These are phyloP conservation scores for Naganishia onofrii DNA, from an alignment of 768 basidiomycete genomes.

Conservation along the genomic window DNA sequence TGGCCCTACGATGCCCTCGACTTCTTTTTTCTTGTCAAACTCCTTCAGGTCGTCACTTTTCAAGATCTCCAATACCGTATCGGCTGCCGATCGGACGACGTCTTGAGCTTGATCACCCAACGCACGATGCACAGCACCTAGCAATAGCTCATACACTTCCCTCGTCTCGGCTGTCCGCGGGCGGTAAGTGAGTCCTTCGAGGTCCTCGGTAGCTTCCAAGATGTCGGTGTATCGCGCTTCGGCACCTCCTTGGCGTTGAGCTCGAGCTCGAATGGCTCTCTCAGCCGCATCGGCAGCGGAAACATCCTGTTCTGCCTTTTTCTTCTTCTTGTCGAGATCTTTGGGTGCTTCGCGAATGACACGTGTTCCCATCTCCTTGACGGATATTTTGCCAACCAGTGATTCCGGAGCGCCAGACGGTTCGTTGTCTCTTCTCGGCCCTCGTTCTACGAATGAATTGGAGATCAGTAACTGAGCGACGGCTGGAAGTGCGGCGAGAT, in stretches of 20 bases:
- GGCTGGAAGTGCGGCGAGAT: neutral
- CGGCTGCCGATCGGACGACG: constrained; percentile 91
- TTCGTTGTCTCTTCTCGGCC: constrained; percentile 77
- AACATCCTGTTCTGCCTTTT: constrained; percentile 59
- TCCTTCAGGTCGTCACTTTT: constrained; percentile 88
- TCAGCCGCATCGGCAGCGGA: constrained; percentile 49
- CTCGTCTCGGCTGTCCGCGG: constrained; percentile 91
- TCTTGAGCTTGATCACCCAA: constrained; percentile 96
- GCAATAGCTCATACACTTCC: constrained; percentile 87
- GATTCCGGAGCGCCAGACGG: constrained; percentile 95
- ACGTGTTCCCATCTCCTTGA: constrained; percentile 88
- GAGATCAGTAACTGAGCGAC: neutral
- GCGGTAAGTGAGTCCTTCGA: constrained; percentile 87
- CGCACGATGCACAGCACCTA: constrained; percentile 73
- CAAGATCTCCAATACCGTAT: constrained; percentile 78
- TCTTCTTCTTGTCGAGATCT: constrained; percentile 90
- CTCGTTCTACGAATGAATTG: constrained; percentile 34
- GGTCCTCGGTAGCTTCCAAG: constrained; percentile 86
- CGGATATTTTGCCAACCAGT: constrained; percentile 83
- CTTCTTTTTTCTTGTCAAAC: constrained; percentile 94
- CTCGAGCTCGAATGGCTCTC: constrained; percentile 55
- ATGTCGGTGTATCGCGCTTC: constrained; percentile 67
- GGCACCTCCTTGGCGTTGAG: constrained; percentile 59
- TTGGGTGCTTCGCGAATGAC: constrained; percentile 77
- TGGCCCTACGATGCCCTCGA: constrained; percentile 69